phyloP scores from a whole-genome alignment of 2,329 filamentous ascomycete species.

The Venturia nashicola region DNA sequence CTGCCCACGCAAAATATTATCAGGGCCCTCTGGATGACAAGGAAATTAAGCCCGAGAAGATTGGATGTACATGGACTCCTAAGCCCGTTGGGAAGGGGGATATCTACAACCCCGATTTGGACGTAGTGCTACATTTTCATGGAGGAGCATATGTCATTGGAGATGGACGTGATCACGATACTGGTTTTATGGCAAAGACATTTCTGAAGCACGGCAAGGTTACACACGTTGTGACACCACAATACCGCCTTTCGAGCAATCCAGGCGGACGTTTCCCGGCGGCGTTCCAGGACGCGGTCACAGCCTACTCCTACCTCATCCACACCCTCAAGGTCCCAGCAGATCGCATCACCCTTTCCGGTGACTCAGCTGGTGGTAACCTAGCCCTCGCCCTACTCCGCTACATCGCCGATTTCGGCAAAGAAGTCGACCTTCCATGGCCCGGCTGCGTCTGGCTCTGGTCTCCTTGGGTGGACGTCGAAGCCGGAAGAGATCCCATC shows the following conservation, averaged over 20 bases:
- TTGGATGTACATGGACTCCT: conserved; percentile 33
- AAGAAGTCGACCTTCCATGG: conserved; percentile 18
- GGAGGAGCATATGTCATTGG: conserved; percentile 37
- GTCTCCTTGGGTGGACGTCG: conserved; percentile 31
- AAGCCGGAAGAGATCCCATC: conserved; percentile 16
- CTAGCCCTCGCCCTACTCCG: conserved; percentile 32
- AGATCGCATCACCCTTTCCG: conserved; percentile 30
- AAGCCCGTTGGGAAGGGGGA: conserved; percentile 13
- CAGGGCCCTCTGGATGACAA: conserved; percentile 21
- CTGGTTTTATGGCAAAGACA: conserved; percentile 21
- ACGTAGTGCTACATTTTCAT: conserved; percentile 35
- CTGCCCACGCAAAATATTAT: conserved; percentile 16
- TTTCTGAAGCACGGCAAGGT: conserved; percentile 25
- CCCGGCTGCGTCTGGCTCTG: conserved; percentile 30
- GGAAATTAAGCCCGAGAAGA: conserved; percentile 23
- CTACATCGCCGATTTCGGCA: conserved; percentile 32
- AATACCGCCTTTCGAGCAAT: conserved; percentile 36
- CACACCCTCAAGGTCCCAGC: conserved; percentile 28
- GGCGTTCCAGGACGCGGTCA: conserved; percentile 36
- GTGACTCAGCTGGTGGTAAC: conserved; percentile 40
- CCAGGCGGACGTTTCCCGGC: conserved; percentile 37
- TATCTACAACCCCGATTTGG: conserved; percentile 16
- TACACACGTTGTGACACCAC: conserved; percentile 30
- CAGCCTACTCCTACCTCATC: conserved; percentile 34
- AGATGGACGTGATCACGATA: conserved; percentile 26